These are phyloP conservation scores for fission yeast (Schizosaccharomyces pombe) DNA, from an alignment of 805 yeast species.

Conservation along the genomic window DNA sequence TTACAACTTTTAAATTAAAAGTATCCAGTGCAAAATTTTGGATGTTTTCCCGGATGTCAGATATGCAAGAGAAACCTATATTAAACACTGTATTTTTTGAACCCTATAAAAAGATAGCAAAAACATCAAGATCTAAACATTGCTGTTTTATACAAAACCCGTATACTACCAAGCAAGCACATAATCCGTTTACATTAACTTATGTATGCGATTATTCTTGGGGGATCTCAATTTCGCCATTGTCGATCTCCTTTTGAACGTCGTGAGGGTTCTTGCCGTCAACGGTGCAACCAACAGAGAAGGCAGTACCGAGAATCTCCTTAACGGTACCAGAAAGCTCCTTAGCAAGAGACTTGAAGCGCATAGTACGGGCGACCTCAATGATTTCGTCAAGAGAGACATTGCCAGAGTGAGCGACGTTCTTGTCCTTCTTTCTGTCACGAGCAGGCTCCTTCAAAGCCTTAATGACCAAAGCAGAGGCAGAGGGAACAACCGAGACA, in stretches of 20 bases:
- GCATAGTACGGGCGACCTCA: slow-evolving; percentile 95
- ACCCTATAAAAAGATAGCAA: no score
- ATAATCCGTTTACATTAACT: no score
- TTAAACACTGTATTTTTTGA: no score
- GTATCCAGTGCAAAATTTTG: no score
- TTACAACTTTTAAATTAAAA: no score
- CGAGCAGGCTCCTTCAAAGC: slow-evolving; percentile 99
- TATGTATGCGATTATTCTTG: no score
- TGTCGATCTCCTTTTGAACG: slow-evolving; percentile 91
- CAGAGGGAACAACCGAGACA: slow-evolving; percentile 97
- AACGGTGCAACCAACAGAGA: slow-evolving; percentile 93
- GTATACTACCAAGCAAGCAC: no score
- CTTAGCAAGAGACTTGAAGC: slow-evolving; percentile 94
- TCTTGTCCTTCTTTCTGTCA: slow-evolving; percentile 99
- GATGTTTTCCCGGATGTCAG: no score
- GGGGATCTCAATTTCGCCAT: slow-evolving; percentile 71
- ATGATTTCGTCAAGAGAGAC: slow-evolving; percentile 86
- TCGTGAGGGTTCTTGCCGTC: slow-evolving; percentile 98
- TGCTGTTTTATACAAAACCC: no score
- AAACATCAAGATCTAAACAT: no score
- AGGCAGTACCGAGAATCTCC: slow-evolving; percentile 99
- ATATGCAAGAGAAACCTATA: no score
- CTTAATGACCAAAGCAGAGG: slow-evolving; percentile 94
- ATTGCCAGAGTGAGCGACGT: slow-evolving; percentile 98
- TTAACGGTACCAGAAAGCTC: slow-evolving; percentile 86